Base-by-base conservation (phyloP, 768 basidiomycete species). In the Phaeotremella fagi region DNA sequence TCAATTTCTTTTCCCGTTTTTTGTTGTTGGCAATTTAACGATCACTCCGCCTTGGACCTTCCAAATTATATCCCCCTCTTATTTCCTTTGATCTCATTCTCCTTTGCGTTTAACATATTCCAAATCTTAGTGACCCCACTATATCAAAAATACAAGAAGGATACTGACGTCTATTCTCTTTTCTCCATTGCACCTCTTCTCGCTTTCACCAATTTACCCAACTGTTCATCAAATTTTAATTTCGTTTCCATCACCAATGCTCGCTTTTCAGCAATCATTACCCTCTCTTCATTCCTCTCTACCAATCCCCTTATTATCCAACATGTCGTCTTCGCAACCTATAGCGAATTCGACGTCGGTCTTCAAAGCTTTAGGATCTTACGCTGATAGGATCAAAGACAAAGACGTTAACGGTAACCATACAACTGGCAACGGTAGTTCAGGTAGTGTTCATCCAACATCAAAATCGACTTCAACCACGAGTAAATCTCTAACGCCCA, bases 331-430 rank as follows among this genome's bases (percentile, higher is more conserved):
- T 9, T 35, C 55, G 16, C 49, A 45, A 15, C 42, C 45, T 20
- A 29, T 38, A n/a, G 14, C 51, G 22, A 45, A 31, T 42, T 31
- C 15, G 50, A 52, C 7, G 7, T 66, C 64, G 25, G 65, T 64
- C 6, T 70, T 70, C 61, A 63, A 64, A 41, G 64, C 68, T 12
- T 63, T 70, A 23, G 68, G 64, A 12, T 41, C 68, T 3, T 70
- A 66, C 45, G 68, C 68, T 50, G 68, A 66, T 46, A 38, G 63
- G 7, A 70, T 63, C 47, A 59, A 62, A 51, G 60, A 62, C 23
- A n/a, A 43, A 5, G 27, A 33, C 25, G 52, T 43, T 26, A 24
- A 14, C 26, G 28, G 27, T 4, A 42, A 18, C 45, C 36, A 33
- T 37, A 48, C 27, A 3, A 31, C 41, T n/a, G 26, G 35, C 48